A percentile compares a stretch with the other conserved stretches of the same genome.
Evolutionary conservation across 208 protist species (phyloP).

Genomic region (Entamoeba histolytica): DNA sequence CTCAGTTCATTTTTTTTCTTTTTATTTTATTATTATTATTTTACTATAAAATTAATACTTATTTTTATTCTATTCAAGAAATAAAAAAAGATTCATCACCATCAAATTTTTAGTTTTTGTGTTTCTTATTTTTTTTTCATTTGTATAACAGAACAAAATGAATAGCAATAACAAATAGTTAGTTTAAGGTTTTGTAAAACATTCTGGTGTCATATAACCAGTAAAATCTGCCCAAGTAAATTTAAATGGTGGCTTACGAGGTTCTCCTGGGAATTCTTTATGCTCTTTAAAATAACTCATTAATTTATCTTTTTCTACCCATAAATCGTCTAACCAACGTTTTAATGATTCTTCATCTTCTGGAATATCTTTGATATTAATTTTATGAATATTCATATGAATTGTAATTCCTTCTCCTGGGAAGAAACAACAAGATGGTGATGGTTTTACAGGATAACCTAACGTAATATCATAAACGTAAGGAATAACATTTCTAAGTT

Average conservation of each 20-base stretch:
- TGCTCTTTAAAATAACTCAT: not conserved
- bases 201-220: not conserved
- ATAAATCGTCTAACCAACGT: not conserved
- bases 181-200: not conserved
- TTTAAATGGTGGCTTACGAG: not conserved
- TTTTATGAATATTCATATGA: not conserved
- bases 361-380: not conserved
- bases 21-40: no score
- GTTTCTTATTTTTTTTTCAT: no score
- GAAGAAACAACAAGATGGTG: not conserved
- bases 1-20: not conserved
- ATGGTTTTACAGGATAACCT: not conserved
- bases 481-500: not conserved
- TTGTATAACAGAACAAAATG: no score
- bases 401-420: not conserved
- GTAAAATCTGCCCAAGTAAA: not conserved
- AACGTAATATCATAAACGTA: not conserved
- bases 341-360: not conserved
- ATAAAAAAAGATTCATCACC: no score
- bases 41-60: no score
- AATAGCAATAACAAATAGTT: no score
- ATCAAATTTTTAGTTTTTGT: no score
- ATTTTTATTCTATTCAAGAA: no score
- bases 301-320: not conserved
- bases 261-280: not conserved